Conservation (phyloP, 768 basidiomycete genomes). For the Gelatoporia subvermispora region DNA sequence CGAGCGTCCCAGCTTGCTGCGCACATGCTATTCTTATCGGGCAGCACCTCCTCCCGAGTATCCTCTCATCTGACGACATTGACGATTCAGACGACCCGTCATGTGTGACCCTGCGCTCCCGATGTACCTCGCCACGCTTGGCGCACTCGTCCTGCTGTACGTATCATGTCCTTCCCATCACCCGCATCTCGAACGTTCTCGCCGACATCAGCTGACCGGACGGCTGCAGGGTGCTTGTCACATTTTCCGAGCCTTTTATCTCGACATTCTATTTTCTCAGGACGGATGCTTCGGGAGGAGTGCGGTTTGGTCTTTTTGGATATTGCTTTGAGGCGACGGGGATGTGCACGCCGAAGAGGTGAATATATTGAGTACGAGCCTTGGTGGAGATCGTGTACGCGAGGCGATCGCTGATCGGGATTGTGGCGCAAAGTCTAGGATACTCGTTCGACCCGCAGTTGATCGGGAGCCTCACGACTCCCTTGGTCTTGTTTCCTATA, state of each 20-base stretch:
- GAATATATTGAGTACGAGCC: not conserved
- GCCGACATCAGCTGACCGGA: not conserved
- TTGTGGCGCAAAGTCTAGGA: slow-evolving; percentile 1
- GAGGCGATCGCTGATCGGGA: not conserved
- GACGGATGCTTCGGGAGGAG: not conserved
- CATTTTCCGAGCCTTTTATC: slow-evolving; percentile 8
- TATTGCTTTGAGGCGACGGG: slow-evolving; percentile 1
- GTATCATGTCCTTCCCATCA: not conserved
- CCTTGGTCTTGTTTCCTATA: slow-evolving; percentile 6
- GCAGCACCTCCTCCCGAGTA: not conserved
- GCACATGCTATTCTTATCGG: not conserved
- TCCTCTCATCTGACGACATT: not conserved
- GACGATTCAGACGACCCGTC: not conserved
- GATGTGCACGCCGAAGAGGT: slow-evolving; percentile 2
- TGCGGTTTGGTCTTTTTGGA: slow-evolving; percentile 6
- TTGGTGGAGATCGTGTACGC: too few relatives aligned
- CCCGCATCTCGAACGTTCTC: not conserved
- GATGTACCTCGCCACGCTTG: slow-evolving; percentile 8
- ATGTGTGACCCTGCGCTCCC: slow-evolving; percentile 9
- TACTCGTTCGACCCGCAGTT: slow-evolving; percentile 2
- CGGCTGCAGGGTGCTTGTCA: slow-evolving; percentile 5
- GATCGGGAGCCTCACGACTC: not conserved
- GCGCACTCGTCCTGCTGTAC: slow-evolving; percentile 9
- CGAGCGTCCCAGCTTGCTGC: not conserved
- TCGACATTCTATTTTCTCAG: slow-evolving; percentile 5